Percentiles rank a stretch among this genome's conserved stretches.
These are phyloP conservation scores for Cucumis cinereus DNA, from an alignment of 306 rosid species.

Conservation along the genomic window DNA sequence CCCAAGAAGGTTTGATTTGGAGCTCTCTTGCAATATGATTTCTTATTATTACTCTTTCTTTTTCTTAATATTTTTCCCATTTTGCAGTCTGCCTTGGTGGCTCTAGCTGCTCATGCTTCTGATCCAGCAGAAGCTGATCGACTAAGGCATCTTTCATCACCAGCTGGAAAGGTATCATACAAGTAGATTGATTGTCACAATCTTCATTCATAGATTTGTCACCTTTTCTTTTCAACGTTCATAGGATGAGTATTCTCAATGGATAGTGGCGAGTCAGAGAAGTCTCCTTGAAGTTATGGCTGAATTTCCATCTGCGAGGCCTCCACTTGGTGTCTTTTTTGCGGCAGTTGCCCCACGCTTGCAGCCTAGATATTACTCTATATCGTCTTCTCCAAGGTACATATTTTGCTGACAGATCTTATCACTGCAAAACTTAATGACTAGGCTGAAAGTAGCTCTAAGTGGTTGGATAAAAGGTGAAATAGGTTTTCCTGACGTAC, in stretches of 20 bases:
- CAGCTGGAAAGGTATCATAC: constrained; percentile 69
- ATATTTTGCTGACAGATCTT: background rate
- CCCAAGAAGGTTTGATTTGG: constrained; percentile 61
- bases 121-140: constrained; percentile 72
- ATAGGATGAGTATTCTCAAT: constrained; percentile 89
- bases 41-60: background rate
- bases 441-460: background rate
- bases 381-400: constrained; percentile 95
- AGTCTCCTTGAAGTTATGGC: constrained; percentile 91
- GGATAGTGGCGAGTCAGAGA: constrained; percentile 86
- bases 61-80: background rate
- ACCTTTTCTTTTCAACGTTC: constrained; percentile 8
- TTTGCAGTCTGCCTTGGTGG: constrained; percentile 64
- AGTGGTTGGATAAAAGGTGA: background rate
- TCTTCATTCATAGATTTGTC: background rate
- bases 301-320: constrained; percentile 83
- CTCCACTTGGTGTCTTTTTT: constrained; percentile 93
- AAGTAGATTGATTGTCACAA: background rate
- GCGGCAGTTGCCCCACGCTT: constrained; percentile 87
- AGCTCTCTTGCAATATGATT: constrained; percentile 3
- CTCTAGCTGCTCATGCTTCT: constrained; percentile 78
- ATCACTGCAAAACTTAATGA: background rate
- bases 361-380: constrained; percentile 91
- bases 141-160: constrained; percentile 68
- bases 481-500: background rate